These are phyloP conservation scores for Haematococcus lacustris DNA, from an alignment of 139 green algal genomes.

Conservation along the genomic window DNA sequence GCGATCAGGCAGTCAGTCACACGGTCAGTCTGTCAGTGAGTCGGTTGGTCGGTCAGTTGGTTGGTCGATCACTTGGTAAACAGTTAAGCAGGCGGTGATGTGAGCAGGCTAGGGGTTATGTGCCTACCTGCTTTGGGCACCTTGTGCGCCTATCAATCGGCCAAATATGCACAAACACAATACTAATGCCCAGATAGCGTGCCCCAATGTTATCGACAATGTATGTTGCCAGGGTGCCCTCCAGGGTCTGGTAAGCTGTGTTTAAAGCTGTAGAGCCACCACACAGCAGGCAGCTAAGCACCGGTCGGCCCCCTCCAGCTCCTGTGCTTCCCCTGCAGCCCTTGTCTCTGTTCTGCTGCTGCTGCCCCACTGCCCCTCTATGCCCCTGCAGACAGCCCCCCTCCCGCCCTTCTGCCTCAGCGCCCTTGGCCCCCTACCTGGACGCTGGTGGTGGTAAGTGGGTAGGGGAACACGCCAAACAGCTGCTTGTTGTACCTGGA, in stretches of 20 bases:
- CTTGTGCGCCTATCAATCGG: neutral
- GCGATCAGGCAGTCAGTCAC: neutral
- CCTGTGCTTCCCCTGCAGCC: neutral
- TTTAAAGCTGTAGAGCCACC: too few relatives aligned
- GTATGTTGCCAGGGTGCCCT: too few relatives aligned
- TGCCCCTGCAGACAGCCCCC: too few relatives aligned
- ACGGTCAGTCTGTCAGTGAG: neutral
- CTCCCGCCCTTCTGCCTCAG: neutral
- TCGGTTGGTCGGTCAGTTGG: neutral
- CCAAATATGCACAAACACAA: too few relatives aligned
- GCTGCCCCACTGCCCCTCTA: neutral
- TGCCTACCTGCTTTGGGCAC: neutral
- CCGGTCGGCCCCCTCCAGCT: neutral
- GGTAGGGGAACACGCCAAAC: slow-evolving; percentile 80
- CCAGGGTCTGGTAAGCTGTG: too few relatives aligned
- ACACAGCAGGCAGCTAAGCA: too few relatives aligned
- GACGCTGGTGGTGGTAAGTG: slow-evolving; percentile 76
- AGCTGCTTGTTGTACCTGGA: slow-evolving; percentile 83
- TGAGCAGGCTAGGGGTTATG: neutral
- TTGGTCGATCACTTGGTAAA: neutral
- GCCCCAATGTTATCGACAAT: too few relatives aligned
- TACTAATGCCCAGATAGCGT: too few relatives aligned
- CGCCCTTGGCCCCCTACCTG: slow-evolving; percentile 33
- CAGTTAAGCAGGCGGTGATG: neutral
- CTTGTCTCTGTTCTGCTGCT: neutral